Evolutionary conservation across 768 basidiomycete species (phyloP).

Genomic region (Boletus sensibilis): DNA sequence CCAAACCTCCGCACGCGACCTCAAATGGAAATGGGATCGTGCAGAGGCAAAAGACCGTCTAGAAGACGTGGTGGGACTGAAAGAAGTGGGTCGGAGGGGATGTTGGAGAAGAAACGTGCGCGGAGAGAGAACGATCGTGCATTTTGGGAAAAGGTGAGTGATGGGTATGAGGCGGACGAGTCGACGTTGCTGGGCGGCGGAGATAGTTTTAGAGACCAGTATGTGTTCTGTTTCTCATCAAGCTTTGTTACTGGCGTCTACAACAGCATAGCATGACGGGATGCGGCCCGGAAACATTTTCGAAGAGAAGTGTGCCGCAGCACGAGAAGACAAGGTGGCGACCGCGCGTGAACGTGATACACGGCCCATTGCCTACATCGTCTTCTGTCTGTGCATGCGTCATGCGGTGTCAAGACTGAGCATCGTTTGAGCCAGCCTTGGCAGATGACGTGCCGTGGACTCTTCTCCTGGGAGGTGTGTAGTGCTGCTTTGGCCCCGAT

Average conservation of each 20-base stretch:
- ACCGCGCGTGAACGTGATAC: slow-evolving; percentile 48
- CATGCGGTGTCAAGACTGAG: too few relatives aligned
- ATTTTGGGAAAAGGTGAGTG: slow-evolving; percentile 73
- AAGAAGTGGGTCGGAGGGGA: too few relatives aligned
- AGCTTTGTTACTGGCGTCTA: slow-evolving; percentile 3
- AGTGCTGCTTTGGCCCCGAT: background rate
- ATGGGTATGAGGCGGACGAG: slow-evolving; percentile 77
- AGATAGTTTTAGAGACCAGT: slow-evolving; percentile 75
- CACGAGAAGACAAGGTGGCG: slow-evolving; percentile 49
- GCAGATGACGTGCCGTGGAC: too few relatives aligned
- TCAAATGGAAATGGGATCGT: slow-evolving; percentile 66
- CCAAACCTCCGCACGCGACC: slow-evolving; percentile 47
- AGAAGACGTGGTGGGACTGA: too few relatives aligned
- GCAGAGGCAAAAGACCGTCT: too few relatives aligned
- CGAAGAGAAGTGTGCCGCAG: slow-evolving; percentile 45
- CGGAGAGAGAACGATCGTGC: slow-evolving; percentile 67
- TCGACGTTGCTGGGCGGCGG: slow-evolving; percentile 77
- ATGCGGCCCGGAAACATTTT: slow-evolving; percentile 66
- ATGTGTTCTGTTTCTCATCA: too few relatives aligned
- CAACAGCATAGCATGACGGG: slow-evolving; percentile 65
- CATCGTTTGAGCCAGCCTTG: too few relatives aligned
- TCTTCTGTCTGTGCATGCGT: background rate
- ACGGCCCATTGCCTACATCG: too few relatives aligned
- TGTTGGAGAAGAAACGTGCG: too few relatives aligned
- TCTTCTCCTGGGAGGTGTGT: too few relatives aligned